These are phyloP conservation scores for Prunus mira DNA, from an alignment of 306 rosid species.

Conservation along the genomic window DNA sequence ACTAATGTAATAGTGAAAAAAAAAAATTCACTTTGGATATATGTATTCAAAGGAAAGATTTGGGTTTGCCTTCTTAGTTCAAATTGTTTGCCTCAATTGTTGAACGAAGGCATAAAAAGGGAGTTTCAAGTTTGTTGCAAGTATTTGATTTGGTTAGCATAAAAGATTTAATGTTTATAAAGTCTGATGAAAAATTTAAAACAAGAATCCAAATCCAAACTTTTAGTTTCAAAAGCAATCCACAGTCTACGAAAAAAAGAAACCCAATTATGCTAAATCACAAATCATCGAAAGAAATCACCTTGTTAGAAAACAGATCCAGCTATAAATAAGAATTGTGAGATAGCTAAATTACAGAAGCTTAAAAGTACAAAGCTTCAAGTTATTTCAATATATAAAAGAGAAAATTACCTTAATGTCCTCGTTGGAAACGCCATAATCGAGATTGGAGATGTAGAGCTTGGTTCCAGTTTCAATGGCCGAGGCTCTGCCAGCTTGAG, in stretches of 20 bases:
- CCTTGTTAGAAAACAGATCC: background rate
- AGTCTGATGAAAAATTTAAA: background rate
- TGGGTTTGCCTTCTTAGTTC: background rate
- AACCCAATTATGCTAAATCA: background rate
- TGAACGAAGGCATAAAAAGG: background rate
- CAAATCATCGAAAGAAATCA: background rate
- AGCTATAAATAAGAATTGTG: background rate
- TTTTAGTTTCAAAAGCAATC: background rate
- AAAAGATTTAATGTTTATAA: background rate
- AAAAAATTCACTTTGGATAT: background rate
- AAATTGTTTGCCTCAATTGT: background rate
- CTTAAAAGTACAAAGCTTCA: background rate
- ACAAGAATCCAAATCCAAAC: background rate
- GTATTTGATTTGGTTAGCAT: background rate
- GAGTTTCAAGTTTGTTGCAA: too few relatives aligned
- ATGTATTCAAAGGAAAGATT: background rate
- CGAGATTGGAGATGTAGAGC: conserved; percentile 87
- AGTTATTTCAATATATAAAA: background rate
- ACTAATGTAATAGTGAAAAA: background rate
- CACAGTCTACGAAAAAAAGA: background rate
- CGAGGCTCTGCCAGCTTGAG: conserved; percentile 61
- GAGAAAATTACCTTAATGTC: conserved; percentile 67
- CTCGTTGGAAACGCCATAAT: conserved; percentile 88
- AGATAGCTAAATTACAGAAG: too few relatives aligned
- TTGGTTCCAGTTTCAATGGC: conserved; percentile 91